Evolutionary conservation across 179 eudicot species (phyloP).

Genomic region (Gypsophila paniculata): DNA sequence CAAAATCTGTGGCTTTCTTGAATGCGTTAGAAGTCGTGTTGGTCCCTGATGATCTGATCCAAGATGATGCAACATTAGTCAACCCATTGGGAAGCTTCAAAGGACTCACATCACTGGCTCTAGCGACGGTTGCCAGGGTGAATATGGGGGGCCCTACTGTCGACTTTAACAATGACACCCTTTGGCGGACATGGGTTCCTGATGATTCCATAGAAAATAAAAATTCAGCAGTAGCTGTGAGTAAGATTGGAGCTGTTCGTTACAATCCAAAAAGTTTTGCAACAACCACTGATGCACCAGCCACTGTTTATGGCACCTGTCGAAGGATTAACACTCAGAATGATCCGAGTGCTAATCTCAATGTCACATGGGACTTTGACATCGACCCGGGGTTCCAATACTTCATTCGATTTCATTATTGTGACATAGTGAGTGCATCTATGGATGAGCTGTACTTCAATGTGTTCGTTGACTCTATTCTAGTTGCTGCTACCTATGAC

Average conservation of each 20-base stretch:
- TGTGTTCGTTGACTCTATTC: slow-evolving; percentile 46
- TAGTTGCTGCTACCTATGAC: slow-evolving; percentile 37
- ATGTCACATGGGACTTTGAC: slow-evolving; percentile 64
- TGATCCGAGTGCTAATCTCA: slow-evolving; percentile 48
- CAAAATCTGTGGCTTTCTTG: slow-evolving; percentile 54
- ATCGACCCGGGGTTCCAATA: slow-evolving; percentile 67
- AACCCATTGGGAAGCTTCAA: slow-evolving; percentile 34
- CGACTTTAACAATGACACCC: slow-evolving; percentile 46
- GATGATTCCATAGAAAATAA: slow-evolving; percentile 41
- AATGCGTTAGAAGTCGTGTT: slow-evolving; percentile 73
- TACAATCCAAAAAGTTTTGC: slow-evolving; percentile 42
- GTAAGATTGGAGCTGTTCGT: slow-evolving; percentile 40
- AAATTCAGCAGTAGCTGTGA: slow-evolving; percentile 29
- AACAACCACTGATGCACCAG: slow-evolving; percentile 36
- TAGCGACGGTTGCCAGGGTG: slow-evolving; percentile 59
- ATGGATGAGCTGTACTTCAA: slow-evolving; percentile 48
- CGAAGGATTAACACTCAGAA: slow-evolving; percentile 25
- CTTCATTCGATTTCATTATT: slow-evolving; percentile 65
- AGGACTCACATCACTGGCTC: slow-evolving; percentile 46
- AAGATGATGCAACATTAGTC: slow-evolving; percentile 46
- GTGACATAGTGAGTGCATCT: slow-evolving; percentile 57
- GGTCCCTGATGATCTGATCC: slow-evolving; percentile 51
- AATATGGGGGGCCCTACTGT: slow-evolving; percentile 73
- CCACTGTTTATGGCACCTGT: slow-evolving; percentile 35
- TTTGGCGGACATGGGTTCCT: slow-evolving; percentile 66